Percentiles rank a stretch among this genome's conserved stretches.
These are phyloP conservation scores for Pestalotiopsis fici DNA, from an alignment of 2,329 filamentous ascomycete species.

Conservation along the genomic window DNA sequence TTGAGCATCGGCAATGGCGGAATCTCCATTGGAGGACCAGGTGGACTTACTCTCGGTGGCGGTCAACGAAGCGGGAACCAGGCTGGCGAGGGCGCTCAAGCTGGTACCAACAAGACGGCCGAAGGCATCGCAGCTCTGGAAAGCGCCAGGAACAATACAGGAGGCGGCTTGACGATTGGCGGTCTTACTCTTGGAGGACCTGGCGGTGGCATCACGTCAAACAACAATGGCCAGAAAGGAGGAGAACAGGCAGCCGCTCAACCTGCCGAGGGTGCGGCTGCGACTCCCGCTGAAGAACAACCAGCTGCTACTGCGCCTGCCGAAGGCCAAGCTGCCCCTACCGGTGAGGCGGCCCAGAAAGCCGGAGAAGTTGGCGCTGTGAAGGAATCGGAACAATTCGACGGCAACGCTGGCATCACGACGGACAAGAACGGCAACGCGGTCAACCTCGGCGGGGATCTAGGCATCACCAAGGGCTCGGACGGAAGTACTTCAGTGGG, in stretches of 20 bases:
- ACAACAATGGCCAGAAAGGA: constrained; percentile 2
- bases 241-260: constrained; percentile 2
- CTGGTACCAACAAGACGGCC: constrained; percentile 1
- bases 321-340: not conserved
- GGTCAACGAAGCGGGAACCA: not conserved
- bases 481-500: constrained; percentile 21
- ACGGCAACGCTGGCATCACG: constrained; percentile 17
- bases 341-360: not conserved
- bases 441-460: constrained; percentile 18
- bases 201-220: not conserved
- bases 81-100: not conserved
- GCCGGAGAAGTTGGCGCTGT: constrained; percentile 14
- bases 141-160: constrained; percentile 1
- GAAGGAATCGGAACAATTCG: constrained; percentile 18
- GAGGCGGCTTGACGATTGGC: not conserved
- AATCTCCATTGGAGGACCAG: constrained; percentile 5
- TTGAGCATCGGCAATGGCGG: not conserved
- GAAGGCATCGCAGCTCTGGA: constrained; percentile 1
- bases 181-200: constrained; percentile 1
- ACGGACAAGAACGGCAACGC: constrained; percentile 14
- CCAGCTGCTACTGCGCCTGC: not conserved
- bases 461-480: constrained; percentile 21
- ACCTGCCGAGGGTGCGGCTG: not conserved
- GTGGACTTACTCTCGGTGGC: constrained; percentile 2
- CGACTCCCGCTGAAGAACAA: not conserved